phyloP scores from a whole-genome alignment of 2,329 filamentous ascomycete species.

The Penicillium olsonii region DNA sequence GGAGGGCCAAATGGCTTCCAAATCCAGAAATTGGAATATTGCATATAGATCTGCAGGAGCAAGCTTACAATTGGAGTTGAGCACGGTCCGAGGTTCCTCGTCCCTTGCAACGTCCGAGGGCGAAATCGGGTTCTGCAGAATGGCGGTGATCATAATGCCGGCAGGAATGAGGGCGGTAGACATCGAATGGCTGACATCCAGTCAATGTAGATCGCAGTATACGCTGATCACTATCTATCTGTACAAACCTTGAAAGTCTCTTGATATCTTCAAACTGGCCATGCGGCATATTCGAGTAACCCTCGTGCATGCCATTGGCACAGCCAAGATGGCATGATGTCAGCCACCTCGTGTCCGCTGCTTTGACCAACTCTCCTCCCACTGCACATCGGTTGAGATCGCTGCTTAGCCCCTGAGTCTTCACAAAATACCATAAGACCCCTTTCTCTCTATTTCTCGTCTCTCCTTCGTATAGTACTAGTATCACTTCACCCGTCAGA shows the following conservation, averaged over 20 bases:
- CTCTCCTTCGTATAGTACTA: not conserved
- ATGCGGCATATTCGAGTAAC: not conserved
- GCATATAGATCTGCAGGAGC: not conserved
- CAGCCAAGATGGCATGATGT: not conserved
- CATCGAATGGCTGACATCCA: not conserved
- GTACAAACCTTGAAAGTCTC: no score
- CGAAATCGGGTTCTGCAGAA: constrained; percentile 20
- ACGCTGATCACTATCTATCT: not conserved
- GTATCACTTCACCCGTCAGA: not conserved
- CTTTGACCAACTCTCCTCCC: not conserved
- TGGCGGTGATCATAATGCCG: constrained; percentile 11
- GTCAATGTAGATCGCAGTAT: no score
- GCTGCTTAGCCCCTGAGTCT: not conserved
- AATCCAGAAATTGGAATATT: not conserved
- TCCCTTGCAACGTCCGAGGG: constrained; percentile 21
- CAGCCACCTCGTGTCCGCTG: constrained; percentile 3
- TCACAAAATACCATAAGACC: not conserved
- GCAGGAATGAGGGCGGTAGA: constrained; percentile 7
- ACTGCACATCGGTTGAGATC: not conserved
- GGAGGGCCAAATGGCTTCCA: not conserved
- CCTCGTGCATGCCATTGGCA: not conserved
- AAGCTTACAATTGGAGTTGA: constrained; percentile 22
- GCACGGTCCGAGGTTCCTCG: constrained; percentile 21
- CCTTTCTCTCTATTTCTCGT: not conserved
- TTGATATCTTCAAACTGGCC: not conserved